phyloP scores from a whole-genome alignment of 345 rosid species.

The Euphorbia pulcherrima region DNA sequence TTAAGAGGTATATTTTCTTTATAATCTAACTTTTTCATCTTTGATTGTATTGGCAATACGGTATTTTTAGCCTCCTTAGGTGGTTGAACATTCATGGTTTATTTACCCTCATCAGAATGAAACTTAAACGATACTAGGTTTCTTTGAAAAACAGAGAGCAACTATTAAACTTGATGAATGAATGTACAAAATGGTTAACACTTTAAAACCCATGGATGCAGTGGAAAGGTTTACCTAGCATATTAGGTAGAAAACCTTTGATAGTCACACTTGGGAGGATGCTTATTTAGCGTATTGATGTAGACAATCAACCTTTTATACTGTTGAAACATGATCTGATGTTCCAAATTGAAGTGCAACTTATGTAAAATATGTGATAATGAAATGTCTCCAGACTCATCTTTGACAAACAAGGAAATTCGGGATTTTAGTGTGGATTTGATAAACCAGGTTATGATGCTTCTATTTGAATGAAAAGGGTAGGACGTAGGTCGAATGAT shows the following conservation, averaged over 20 bases:
- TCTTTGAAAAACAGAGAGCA: neutral
- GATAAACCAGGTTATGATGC: neutral
- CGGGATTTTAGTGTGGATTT: neutral
- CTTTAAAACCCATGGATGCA: neutral
- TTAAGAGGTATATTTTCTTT: constrained; percentile 58
- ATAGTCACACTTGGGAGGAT: neutral
- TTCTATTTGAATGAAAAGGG: neutral
- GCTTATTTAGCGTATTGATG: neutral
- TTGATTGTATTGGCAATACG: neutral
- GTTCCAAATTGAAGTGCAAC: neutral
- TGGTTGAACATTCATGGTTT: constrained; percentile 10
- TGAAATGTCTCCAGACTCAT: neutral
- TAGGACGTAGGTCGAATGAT: neutral
- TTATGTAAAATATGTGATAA: neutral
- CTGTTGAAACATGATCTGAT: neutral
- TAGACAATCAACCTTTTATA: neutral
- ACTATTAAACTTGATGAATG: neutral
- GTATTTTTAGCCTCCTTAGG: constrained; percentile 5
- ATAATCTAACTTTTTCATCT: neutral
- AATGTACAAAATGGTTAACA: neutral
- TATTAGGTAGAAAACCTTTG: neutral
- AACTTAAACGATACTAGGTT: neutral
- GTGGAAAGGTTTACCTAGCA: neutral
- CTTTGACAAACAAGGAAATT: neutral
- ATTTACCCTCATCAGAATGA: neutral